phyloP scores from a whole-genome alignment of 768 basidiomycete genomes.

The Kwoniella mangroviensis region DNA sequence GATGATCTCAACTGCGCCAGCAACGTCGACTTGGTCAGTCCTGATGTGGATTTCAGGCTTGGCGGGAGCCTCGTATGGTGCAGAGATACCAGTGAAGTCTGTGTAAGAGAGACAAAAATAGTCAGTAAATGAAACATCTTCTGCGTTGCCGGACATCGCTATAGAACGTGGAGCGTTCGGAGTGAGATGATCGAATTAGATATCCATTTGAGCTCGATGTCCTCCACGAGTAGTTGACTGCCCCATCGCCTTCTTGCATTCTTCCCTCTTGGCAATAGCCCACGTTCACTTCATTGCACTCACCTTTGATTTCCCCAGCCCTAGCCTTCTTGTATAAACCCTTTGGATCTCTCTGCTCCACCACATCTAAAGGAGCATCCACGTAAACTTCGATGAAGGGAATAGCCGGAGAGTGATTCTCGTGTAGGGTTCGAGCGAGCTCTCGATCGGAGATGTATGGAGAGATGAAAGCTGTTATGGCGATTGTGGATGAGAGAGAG shows the following conservation, averaged over 20 bases:
- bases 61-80: slow-evolving; percentile 90
- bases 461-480: slow-evolving; percentile 96
- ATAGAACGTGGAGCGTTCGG: too few relatives aligned
- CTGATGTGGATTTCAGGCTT: slow-evolving; percentile 88
- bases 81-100: slow-evolving; percentile 98
- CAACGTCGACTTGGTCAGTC: slow-evolving; percentile 78
- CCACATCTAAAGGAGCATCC: slow-evolving; percentile 85
- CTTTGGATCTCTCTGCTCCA: slow-evolving; percentile 93
- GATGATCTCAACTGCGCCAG: slow-evolving; percentile 77
- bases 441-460: slow-evolving; percentile 90
- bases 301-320: slow-evolving; percentile 93
- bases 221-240: too few relatives aligned
- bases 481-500: slow-evolving; percentile 80
- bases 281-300: slow-evolving; percentile 21
- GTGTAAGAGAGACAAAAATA: not conserved
- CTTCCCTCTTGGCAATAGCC: too few relatives aligned
- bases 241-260: too few relatives aligned
- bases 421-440: slow-evolving; percentile 80
- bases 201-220: too few relatives aligned
- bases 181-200: too few relatives aligned
- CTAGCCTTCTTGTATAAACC: slow-evolving; percentile 96
- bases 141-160: too few relatives aligned
- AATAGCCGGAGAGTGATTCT: slow-evolving; percentile 64
- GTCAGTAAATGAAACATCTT: too few relatives aligned
- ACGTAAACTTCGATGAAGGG: slow-evolving; percentile 93